Evolutionary conservation across 169 alveolate genomes (phyloP).

Genomic region (Cyclospora cayetanensis): DNA sequence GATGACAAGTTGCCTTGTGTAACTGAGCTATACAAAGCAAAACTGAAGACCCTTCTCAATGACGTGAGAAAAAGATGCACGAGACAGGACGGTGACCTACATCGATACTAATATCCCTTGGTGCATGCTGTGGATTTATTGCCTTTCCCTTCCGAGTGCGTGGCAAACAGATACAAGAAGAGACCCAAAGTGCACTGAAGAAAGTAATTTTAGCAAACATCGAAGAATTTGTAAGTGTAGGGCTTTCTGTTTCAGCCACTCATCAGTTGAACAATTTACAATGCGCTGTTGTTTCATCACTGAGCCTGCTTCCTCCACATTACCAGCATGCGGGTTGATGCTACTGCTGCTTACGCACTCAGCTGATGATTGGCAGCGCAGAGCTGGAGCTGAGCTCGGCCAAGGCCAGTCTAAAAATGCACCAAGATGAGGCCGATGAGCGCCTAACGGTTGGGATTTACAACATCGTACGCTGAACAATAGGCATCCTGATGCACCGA

Average conservation of each 20-base stretch:
- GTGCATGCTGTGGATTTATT: background rate
- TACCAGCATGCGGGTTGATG: background rate
- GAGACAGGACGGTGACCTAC: background rate
- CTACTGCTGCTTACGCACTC: background rate
- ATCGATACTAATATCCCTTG: background rate
- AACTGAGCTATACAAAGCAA: slow-evolving; percentile 57
- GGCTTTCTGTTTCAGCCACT: background rate
- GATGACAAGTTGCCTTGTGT: slow-evolving; percentile 33
- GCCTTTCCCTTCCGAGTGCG: background rate
- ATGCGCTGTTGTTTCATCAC: background rate
- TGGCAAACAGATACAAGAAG: slow-evolving; percentile 20
- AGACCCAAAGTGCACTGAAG: slow-evolving; percentile 17
- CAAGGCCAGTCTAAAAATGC: background rate
- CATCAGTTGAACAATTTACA: background rate
- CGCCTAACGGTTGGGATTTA: slow-evolving; percentile 14
- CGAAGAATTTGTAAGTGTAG: slow-evolving; percentile 6
- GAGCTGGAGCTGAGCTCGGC: slow-evolving; percentile 25
- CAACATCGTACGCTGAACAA: background rate
- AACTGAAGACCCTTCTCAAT: background rate
- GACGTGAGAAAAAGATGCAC: no score
- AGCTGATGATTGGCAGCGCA: slow-evolving; percentile 36
- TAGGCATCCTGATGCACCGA: no score
- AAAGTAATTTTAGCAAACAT: slow-evolving; percentile 43
- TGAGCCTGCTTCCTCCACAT: background rate
- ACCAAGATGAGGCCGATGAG: slow-evolving; percentile 60